Conservation (phyloP, 2,329 filamentous ascomycete species). For the Neofusicoccum kwambonambiense region DNA sequence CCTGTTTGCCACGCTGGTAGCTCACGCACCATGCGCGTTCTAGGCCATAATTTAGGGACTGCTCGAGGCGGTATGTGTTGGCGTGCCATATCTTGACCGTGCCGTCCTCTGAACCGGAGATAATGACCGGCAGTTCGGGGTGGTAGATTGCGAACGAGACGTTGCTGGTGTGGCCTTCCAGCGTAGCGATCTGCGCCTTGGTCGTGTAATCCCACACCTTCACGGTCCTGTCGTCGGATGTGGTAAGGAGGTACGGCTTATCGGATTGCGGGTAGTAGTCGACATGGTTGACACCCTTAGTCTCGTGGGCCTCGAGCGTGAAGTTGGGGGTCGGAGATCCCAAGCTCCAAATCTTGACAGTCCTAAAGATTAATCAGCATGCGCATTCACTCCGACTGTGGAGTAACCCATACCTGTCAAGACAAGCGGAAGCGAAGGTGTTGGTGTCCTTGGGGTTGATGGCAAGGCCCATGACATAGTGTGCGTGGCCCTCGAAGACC, state of each 20-base stretch:
- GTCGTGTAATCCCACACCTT: slow-evolving; percentile 99
- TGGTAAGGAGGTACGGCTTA: slow-evolving; percentile 87
- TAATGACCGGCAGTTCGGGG: slow-evolving; percentile 92
- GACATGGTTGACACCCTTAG: slow-evolving; percentile 96
- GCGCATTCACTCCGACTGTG: neutral
- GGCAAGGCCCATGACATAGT: slow-evolving; percentile 94
- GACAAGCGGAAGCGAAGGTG: slow-evolving; percentile 87
- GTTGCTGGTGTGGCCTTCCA: slow-evolving; percentile 97
- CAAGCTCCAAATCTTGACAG: slow-evolving; percentile 96
- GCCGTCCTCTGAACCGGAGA: slow-evolving; percentile 96
- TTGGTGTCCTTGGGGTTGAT: slow-evolving; percentile 89
- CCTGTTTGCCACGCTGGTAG: slow-evolving; percentile 92
- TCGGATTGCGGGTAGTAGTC: slow-evolving; percentile 75
- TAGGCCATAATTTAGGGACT: slow-evolving; percentile 91
- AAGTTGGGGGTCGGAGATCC: slow-evolving; percentile 94
- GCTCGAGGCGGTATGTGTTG: slow-evolving; percentile 94
- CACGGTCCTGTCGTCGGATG: slow-evolving; percentile 92
- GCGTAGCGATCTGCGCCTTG: slow-evolving; percentile 91
- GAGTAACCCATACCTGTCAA: slow-evolving; percentile 56
- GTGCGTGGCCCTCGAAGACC: slow-evolving; percentile 92
- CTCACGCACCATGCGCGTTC: slow-evolving; percentile 97
- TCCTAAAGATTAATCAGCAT: slow-evolving; percentile 49
- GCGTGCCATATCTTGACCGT: slow-evolving; percentile 98
- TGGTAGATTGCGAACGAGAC: slow-evolving; percentile 98
- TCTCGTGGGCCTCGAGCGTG: slow-evolving; percentile 94